Evolutionary conservation across 75 land plant species (phyloP).

Genomic region (Adiantum capillusveneris): DNA sequence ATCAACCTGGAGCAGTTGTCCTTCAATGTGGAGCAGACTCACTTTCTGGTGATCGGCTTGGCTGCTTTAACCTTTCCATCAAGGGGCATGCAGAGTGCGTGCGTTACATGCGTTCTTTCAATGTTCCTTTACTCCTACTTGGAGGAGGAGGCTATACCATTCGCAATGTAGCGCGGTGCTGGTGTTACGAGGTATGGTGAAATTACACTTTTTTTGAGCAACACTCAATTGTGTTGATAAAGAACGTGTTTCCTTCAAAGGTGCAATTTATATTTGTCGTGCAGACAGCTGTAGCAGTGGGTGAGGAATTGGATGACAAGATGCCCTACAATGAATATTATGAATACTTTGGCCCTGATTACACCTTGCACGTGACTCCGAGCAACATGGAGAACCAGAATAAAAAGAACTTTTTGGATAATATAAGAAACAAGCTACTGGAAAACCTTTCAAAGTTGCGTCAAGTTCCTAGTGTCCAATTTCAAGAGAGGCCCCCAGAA

Average conservation of each 20-base stretch:
- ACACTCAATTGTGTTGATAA: constrained; percentile 2
- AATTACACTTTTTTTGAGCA: not conserved
- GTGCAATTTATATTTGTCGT: not conserved
- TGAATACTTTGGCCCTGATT: constrained; percentile 70
- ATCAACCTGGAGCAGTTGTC: constrained; percentile 32
- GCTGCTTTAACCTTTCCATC: constrained; percentile 36
- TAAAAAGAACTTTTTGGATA: constrained; percentile 37
- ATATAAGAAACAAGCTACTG: constrained; percentile 41
- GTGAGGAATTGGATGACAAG: constrained; percentile 54
- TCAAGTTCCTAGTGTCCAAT: constrained; percentile 73
- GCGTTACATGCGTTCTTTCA: constrained; percentile 25
- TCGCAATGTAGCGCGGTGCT: constrained; percentile 37
- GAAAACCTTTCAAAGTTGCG: constrained; percentile 55
- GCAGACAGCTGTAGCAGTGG: constrained; percentile 70
- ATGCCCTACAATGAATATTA: constrained; percentile 61
- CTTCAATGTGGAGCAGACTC: constrained; percentile 44
- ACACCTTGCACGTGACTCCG: constrained; percentile 52
- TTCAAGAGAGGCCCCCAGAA: constrained; percentile 51
- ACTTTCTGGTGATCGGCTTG: constrained; percentile 32
- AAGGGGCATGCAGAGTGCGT: constrained; percentile 38
- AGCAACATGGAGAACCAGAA: constrained; percentile 55
- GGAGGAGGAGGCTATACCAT: constrained; percentile 43
- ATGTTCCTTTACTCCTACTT: constrained; percentile 28
- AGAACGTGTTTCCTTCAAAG: too few relatives aligned
- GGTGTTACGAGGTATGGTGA: constrained; percentile 32